A percentile compares a stretch with the other conserved stretches of the same genome.
These are phyloP conservation scores for Herpetomonas muscarum DNA, from an alignment of 208 protist species.

Conservation along the genomic window DNA sequence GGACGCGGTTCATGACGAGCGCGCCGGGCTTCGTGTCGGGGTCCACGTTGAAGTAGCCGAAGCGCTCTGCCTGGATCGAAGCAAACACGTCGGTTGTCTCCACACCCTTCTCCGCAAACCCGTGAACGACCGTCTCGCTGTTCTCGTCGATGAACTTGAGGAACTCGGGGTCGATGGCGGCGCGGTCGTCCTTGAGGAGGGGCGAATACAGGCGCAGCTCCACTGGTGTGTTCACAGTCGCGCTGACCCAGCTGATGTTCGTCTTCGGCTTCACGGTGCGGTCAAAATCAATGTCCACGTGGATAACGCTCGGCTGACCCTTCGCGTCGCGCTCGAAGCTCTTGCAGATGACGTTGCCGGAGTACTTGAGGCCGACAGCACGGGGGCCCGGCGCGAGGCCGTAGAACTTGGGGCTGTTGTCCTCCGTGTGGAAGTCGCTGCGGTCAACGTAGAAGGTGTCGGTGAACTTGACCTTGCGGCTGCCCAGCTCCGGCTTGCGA, in stretches of 20 bases:
- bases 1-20: conserved; percentile 88
- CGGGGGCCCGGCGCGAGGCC: conserved; percentile 77
- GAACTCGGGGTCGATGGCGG: conserved; percentile 81
- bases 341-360: conserved; percentile 81
- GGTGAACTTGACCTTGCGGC: conserved; percentile 84
- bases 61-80: conserved; percentile 88
- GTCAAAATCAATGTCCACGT: conserved; percentile 86
- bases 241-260: conserved; percentile 91
- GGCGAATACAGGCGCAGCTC: conserved; percentile 78
- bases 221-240: conserved; percentile 46
- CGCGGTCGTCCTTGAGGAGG: conserved; percentile 85
- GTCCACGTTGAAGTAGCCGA: conserved; percentile 91
- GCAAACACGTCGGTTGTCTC: conserved; percentile 46
- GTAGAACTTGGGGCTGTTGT: conserved; percentile 87
- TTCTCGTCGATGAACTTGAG: conserved; percentile 86
- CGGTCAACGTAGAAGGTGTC: conserved; percentile 96
- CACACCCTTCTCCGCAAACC: conserved; percentile 66
- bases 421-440: conserved; percentile 92
- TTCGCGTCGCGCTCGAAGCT: conserved; percentile 66
- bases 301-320: conserved; percentile 61
- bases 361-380: conserved; percentile 86
- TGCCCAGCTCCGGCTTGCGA: conserved; percentile 72
- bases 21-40: conserved; percentile 53
- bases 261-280: conserved; percentile 84
- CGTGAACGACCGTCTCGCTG: conserved; percentile 62